Evolutionary conservation across 1,139 yeast genomes (phyloP).

Genomic region (Candida sanyaensis): DNA sequence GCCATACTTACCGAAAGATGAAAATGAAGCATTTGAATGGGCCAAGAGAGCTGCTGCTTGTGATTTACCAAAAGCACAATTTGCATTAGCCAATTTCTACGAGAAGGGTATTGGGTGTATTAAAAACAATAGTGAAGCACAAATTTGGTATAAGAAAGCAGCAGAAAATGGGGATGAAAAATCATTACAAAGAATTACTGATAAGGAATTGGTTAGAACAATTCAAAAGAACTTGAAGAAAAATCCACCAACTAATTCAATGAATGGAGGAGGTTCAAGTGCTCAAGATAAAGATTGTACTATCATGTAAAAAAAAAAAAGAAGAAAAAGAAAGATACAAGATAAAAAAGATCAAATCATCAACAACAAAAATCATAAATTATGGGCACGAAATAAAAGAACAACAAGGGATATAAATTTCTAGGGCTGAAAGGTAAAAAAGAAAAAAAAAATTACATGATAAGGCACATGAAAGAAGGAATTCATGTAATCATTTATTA

Average conservation of each 20-base stretch:
- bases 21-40: slow-evolving; percentile 92
- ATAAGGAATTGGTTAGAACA: slow-evolving; percentile 33
- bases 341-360: not conserved
- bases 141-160: slow-evolving; percentile 75
- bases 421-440: no score
- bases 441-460: no score
- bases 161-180: slow-evolving; percentile 73
- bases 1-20: slow-evolving; percentile 76
- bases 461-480: not conserved
- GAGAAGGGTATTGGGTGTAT: slow-evolving; percentile 89
- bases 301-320: slow-evolving; percentile 40
- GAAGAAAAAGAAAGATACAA: not conserved
- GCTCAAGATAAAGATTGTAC: slow-evolving; percentile 48
- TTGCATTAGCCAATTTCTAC: slow-evolving; percentile 79
- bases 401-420: no score
- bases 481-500: not conserved
- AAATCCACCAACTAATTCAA: slow-evolving; percentile 16
- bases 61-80: slow-evolving; percentile 81
- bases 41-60: slow-evolving; percentile 81
- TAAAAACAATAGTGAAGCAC: slow-evolving; percentile 56
- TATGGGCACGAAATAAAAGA: not conserved
- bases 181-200: slow-evolving; percentile 46
- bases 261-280: slow-evolving; percentile 13
- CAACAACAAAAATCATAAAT: not conserved
- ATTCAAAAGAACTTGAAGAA: slow-evolving; percentile 32